Evolutionary conservation across 2,329 filamentous ascomycete species (phyloP).

Genomic region (Fusarium dlaminii): DNA sequence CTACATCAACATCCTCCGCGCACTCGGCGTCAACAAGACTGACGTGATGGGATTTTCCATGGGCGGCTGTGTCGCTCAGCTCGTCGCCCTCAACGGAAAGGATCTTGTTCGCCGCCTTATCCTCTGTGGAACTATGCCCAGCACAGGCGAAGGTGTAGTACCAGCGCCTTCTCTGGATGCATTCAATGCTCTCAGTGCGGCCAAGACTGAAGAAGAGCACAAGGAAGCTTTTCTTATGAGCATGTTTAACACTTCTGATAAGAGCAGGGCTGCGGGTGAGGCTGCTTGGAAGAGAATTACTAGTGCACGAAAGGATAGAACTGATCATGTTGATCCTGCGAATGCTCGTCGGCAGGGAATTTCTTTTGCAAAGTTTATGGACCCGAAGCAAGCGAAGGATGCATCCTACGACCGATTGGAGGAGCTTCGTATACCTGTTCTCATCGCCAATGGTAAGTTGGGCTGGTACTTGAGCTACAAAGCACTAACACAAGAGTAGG

Average conservation of each 20-base stretch:
- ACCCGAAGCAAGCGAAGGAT: constrained; percentile 45
- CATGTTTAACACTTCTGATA: constrained; percentile 48
- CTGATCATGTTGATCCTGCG: constrained; percentile 39
- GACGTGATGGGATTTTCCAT: constrained; percentile 62
- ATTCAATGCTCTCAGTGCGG: constrained; percentile 47
- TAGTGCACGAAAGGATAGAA: constrained; percentile 39
- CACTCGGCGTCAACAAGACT: constrained; percentile 50
- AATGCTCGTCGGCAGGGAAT: constrained; percentile 45
- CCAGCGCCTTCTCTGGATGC: constrained; percentile 44
- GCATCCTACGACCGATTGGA: constrained; percentile 48
- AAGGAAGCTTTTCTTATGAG: constrained; percentile 46
- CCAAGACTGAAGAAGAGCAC: constrained; percentile 47
- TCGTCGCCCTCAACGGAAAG: constrained; percentile 53
- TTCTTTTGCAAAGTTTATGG: constrained; percentile 50
- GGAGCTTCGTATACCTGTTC: constrained; percentile 48
- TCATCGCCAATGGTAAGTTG: constrained; percentile 52
- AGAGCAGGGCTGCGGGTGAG: constrained; percentile 46
- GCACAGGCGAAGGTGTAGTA: constrained; percentile 48
- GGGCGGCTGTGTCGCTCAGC: constrained; percentile 58
- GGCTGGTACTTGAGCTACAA: no score
- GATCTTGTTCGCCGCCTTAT: constrained; percentile 52
- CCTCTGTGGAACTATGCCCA: constrained; percentile 56
- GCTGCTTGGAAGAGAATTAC: constrained; percentile 49
- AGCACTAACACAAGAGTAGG: constrained; percentile 34
- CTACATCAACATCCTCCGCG: constrained; percentile 49